phyloP scores from a whole-genome alignment of 2,329 filamentous ascomycete species.

The Aureobasidium sp. region DNA sequence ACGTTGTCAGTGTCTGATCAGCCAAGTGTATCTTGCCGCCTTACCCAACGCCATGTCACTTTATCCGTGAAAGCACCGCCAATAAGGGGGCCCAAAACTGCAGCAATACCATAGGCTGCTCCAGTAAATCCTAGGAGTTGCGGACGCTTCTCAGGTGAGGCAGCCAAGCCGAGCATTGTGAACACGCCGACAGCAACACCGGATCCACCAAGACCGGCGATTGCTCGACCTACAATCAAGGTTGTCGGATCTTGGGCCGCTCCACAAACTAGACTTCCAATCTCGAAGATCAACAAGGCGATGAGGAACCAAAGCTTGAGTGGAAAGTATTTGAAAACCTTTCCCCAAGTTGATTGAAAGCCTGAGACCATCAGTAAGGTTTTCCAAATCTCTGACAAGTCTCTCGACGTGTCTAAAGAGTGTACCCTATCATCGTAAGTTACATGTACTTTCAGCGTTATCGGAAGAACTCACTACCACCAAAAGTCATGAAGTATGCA shows the following conservation, averaged over 20 bases:
- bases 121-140: conserved; percentile 45
- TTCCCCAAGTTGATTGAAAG: conserved; percentile 18
- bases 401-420: too few species aligned
- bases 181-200: conserved; percentile 44
- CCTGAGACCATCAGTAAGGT: neutral
- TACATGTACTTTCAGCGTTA: neutral
- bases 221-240: conserved; percentile 46
- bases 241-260: conserved; percentile 43
- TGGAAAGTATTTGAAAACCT: conserved; percentile 20
- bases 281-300: conserved; percentile 42
- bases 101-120: conserved; percentile 38
- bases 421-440: neutral
- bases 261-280: conserved; percentile 47
- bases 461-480: neutral
- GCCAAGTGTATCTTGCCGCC: conserved; percentile 26
- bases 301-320: conserved; percentile 30
- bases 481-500: conserved; percentile 13
- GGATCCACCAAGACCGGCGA: conserved; percentile 44
- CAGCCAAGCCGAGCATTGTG: conserved; percentile 40
- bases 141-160: conserved; percentile 41
- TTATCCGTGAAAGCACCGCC: conserved; percentile 34
- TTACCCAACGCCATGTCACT: conserved; percentile 39
- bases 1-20: neutral
- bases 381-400: neutral
- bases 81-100: conserved; percentile 42